phyloP scores from a whole-genome alignment of 495 filamentous ascomycete species.

The Daldinia bambusicola region DNA sequence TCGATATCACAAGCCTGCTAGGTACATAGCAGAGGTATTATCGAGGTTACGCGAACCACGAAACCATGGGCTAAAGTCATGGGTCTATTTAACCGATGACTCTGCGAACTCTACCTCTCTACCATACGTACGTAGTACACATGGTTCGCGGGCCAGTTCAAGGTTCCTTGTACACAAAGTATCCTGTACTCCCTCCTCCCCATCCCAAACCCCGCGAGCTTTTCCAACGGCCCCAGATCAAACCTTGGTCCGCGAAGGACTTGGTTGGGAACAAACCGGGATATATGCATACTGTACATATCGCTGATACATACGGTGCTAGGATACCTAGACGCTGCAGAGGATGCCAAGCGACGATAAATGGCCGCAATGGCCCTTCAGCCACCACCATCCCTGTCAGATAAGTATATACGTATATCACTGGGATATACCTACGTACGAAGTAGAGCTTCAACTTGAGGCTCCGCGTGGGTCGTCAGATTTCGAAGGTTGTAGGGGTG shows the following conservation, averaged over 20 bases:
- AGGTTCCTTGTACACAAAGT: conserved; percentile 11
- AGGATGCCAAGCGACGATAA: conserved; percentile 25
- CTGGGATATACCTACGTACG: not conserved
- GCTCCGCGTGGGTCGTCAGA: conserved; percentile 37
- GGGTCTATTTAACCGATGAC: not conserved
- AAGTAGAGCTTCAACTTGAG: conserved; percentile 19
- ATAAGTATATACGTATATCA: conserved; percentile 4
- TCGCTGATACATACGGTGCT: conserved; percentile 14
- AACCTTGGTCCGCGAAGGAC: conserved; percentile 1
- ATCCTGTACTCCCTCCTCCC: not conserved
- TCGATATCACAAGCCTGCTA: conserved; percentile 7
- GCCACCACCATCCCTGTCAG: conserved; percentile 21
- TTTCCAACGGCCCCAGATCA: not conserved
- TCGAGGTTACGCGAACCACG: conserved; percentile 5
- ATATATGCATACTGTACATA: conserved; percentile 23
- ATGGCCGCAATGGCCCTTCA: conserved; percentile 40
- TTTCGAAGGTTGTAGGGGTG: conserved; percentile 34
- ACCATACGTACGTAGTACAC: not conserved
- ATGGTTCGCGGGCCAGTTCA: conserved; percentile 30
- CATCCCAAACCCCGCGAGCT: conserved; percentile 2
- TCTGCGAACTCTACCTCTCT: not conserved
- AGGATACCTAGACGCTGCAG: conserved; percentile 25
- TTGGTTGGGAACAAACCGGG: conserved; percentile 8
- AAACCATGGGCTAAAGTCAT: not conserved
- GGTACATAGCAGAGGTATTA: not conserved